These are phyloP conservation scores for Porodaedalea pini DNA, from an alignment of 1,284 basidiomycete genomes.

Conservation along the genomic window DNA sequence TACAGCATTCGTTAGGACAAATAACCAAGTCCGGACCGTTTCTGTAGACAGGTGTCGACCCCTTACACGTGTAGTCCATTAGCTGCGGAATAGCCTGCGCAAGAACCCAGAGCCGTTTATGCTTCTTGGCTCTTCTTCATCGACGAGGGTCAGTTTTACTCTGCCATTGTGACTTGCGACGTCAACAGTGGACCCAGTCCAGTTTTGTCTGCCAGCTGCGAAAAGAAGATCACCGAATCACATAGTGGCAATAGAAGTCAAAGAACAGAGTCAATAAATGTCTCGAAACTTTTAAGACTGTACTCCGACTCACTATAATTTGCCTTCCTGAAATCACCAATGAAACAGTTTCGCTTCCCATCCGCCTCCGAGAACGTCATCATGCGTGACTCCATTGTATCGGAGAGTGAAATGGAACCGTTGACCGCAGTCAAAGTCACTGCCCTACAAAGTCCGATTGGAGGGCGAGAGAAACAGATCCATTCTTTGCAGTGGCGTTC, in stretches of 20 bases:
- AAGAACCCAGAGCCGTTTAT: no score
- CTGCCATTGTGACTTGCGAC: constrained; percentile 1
- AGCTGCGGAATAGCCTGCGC: no score
- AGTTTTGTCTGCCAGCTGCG: neutral
- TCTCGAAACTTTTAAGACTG: no score
- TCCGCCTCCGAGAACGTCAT: neutral
- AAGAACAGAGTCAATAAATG: no score
- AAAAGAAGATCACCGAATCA: no score
- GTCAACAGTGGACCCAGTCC: constrained; percentile 6
- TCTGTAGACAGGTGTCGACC: no score
- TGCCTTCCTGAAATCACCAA: neutral
- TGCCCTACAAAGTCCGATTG: constrained; percentile 1
- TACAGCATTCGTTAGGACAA: no score
- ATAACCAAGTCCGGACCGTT: no score
- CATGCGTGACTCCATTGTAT: neutral
- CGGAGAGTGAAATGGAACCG: neutral
- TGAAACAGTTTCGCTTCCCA: neutral
- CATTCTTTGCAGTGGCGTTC: constrained; percentile 4
- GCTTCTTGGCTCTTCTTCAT: neutral
- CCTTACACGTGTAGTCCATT: no score
- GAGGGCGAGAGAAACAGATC: neutral
- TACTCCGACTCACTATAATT: constrained; percentile 4
- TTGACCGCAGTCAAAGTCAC: neutral
- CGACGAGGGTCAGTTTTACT: constrained; percentile 5
- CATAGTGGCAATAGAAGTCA: no score